A percentile compares a stretch with the other conserved stretches of the same genome.
These are phyloP conservation scores for Yamadazyma oceani DNA, from an alignment of 1,139 yeast species.

Conservation along the genomic window DNA sequence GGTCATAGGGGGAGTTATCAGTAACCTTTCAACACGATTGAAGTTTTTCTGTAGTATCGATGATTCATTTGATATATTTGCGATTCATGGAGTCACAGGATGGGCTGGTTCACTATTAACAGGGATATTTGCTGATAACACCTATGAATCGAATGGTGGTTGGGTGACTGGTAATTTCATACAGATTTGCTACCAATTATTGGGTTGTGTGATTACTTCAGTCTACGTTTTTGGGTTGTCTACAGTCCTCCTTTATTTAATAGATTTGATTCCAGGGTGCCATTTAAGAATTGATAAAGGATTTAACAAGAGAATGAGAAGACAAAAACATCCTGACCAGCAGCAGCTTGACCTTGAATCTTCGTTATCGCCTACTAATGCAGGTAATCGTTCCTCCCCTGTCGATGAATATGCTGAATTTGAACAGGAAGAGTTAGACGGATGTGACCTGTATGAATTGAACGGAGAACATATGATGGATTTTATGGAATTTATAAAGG, in stretches of 20 bases:
- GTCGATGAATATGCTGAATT: slow-evolving; percentile 7
- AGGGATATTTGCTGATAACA: slow-evolving; percentile 40
- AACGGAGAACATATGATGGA: slow-evolving; percentile 53
- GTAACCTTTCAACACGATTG: slow-evolving; percentile 42
- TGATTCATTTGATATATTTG: slow-evolving; percentile 48
- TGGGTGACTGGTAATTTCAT: slow-evolving; percentile 49
- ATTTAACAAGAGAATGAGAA: slow-evolving; percentile 35
- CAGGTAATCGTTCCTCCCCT: no score
- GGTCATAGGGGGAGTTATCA: slow-evolving; percentile 34
- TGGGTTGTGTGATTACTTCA: slow-evolving; percentile 44
- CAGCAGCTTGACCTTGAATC: slow-evolving; percentile 19
- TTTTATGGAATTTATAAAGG: slow-evolving; percentile 47
- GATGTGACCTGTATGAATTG: slow-evolving; percentile 52
- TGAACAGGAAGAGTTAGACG: slow-evolving; percentile 44
- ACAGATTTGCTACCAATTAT: slow-evolving; percentile 49
- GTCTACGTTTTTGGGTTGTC: slow-evolving; percentile 39
- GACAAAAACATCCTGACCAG: slow-evolving; percentile 9
- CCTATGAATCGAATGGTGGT: slow-evolving; percentile 43
- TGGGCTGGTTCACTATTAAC: slow-evolving; percentile 43
- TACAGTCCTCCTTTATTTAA: slow-evolving; percentile 36
- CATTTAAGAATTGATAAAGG: slow-evolving; percentile 47
- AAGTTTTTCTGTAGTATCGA: slow-evolving; percentile 42
- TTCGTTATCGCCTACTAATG: slow-evolving; percentile 19
- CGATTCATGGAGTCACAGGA: slow-evolving; percentile 48
- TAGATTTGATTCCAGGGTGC: slow-evolving; percentile 48